Evolutionary conservation across 257 asterid genomes (phyloP).

Genomic region (Thymus mandschuricus): DNA sequence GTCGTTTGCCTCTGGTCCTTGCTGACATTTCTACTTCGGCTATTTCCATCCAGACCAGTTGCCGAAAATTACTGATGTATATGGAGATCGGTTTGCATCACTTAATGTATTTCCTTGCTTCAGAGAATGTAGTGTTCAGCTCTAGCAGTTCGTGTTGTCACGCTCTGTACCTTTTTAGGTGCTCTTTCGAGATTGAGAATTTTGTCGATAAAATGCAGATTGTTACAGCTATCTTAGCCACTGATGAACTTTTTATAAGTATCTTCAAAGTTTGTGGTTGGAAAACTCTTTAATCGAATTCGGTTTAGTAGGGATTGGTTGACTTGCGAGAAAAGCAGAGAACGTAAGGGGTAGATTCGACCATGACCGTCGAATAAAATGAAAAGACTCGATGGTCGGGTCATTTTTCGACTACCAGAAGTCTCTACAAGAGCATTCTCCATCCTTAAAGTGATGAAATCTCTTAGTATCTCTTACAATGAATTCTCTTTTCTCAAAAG

Average conservation of each 20-base stretch:
- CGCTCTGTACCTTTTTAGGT: neutral
- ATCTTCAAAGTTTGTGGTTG: neutral
- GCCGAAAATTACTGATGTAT: constrained; percentile 73
- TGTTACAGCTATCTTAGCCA: neutral
- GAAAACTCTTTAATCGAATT: too few relatives aligned
- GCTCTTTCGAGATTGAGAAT: neutral
- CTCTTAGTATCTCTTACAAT: constrained; percentile 55
- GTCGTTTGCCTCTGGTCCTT: constrained; percentile 88
- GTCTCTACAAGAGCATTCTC: constrained; percentile 51
- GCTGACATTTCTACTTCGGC: constrained; percentile 86
- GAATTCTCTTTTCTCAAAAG: constrained; percentile 43
- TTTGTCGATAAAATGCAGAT: neutral
- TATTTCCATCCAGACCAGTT: constrained; percentile 90
- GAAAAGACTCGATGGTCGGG: too few relatives aligned
- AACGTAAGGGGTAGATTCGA: neutral
- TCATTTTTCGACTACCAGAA: constrained; percentile 39
- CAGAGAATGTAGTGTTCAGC: neutral
- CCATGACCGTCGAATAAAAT: neutral
- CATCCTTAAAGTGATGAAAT: constrained; percentile 60
- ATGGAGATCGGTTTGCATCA: constrained; percentile 6
- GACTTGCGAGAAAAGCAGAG: neutral
- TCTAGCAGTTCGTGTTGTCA: neutral
- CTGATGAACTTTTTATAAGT: neutral
- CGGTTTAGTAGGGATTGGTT: too few relatives aligned
- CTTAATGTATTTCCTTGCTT: constrained; percentile 10